Conservation (phyloP, 768 basidiomycete species). For the Mycena crocata region DNA sequence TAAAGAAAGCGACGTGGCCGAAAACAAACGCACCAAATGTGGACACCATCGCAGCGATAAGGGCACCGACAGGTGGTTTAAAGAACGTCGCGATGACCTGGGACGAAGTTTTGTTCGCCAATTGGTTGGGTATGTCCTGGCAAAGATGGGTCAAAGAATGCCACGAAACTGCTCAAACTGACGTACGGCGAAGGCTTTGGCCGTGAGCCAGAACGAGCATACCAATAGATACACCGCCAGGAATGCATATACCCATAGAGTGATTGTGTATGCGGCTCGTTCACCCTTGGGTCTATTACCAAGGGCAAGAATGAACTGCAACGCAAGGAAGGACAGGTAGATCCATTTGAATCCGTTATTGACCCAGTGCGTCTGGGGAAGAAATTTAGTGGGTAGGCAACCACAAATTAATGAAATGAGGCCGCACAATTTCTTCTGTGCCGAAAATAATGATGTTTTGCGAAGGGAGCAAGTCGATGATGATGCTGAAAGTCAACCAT, state of each 20-base stretch:
- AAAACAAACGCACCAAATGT: constrained; percentile 72
- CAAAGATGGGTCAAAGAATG: background rate
- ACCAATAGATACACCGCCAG: constrained; percentile 86
- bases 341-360: constrained; percentile 88
- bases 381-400: background rate
- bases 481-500: constrained; percentile 96
- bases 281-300: constrained; percentile 80
- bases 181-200: constrained; percentile 79
- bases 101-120: constrained; percentile 60
- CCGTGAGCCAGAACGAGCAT: constrained; percentile 88
- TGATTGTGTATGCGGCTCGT: constrained; percentile 66
- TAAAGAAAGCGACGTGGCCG: background rate
- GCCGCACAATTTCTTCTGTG: constrained; percentile 73
- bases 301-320: constrained; percentile 65
- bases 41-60: constrained; percentile 89
- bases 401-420: background rate
- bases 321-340: constrained; percentile 84
- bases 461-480: constrained; percentile 84
- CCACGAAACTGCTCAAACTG: constrained; percentile 36
- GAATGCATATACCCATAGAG: constrained; percentile 88
- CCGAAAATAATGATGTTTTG: constrained; percentile 74
- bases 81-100: constrained; percentile 74
- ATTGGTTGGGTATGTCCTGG: constrained; percentile 64
- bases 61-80: constrained; percentile 78
- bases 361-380: constrained; percentile 84